Evolutionary conservation across 768 basidiomycete species (phyloP), one percentile per base, ranked within the genome.

Genomic region (Auricularia sp.): DNA sequence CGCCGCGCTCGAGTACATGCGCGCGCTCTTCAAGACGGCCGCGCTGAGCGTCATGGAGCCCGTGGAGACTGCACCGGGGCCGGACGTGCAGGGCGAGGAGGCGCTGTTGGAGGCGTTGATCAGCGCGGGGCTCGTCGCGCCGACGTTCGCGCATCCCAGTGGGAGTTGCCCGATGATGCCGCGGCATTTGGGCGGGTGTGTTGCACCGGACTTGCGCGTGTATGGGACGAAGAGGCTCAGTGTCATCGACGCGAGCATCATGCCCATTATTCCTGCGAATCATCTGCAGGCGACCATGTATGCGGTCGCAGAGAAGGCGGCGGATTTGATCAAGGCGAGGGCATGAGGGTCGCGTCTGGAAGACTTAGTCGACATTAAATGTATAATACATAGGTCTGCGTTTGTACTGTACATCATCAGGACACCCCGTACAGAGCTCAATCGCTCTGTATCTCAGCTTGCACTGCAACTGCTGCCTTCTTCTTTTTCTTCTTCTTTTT

Each of bases 401-500:
- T 29, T 29, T 29, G 29, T 29, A 29, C 29, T 29, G 2, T 29
- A 29, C 29, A 29, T 29, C 29, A 29, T 2, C 0, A 29, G 29
- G 29, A 29, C 29, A 29, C 29, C 29, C 29, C 29, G 29, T 29
- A 2, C 29, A 29, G 29, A 0, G 29, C 29, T 3, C 2, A 29
- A 2, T 29, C 29, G 29, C 29, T 29, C 29, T 29, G 29, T 29
- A 29, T 29, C 29, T 29, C 29, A 29, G 29, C 37, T 65, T 24
- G 65, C 42, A 58, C 14, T n/a, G 45, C 54, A 21, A 62, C 34
- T 59, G 62, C 70, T 37, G 64, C 69, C 62, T 69, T 69, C 62
- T 68, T 76, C 65, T 75, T 75, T 67, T 73, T 76, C 61, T 54
- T 64, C 65, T 14, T 61, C 36, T 11, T 61, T 63, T 42, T 33